These are phyloP conservation scores for Orbilia oligospora DNA, from an alignment of 2,329 filamentous ascomycete species.

Conservation along the genomic window DNA sequence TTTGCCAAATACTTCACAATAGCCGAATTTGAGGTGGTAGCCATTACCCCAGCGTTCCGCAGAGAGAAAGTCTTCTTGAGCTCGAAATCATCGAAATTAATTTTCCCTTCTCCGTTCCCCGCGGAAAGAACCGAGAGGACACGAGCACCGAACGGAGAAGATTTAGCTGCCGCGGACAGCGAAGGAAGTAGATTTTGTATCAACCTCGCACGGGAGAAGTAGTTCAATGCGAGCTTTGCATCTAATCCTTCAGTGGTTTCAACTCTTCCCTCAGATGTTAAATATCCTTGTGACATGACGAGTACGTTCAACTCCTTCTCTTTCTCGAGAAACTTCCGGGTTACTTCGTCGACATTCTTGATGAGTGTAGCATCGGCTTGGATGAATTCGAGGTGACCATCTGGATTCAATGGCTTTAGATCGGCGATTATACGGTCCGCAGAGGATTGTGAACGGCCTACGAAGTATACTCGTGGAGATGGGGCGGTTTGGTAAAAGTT, in stretches of 20 bases:
- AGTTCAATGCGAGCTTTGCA: conserved; percentile 69
- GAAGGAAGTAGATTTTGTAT: conserved; percentile 67
- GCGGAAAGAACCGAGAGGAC: conserved; percentile 68
- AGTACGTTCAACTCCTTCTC: conserved; percentile 70
- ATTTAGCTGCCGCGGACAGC: conserved; percentile 62
- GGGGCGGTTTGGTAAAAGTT: conserved; percentile 68
- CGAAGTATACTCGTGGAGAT: conserved; percentile 70
- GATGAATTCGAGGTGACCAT: conserved; percentile 70
- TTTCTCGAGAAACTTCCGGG: conserved; percentile 68
- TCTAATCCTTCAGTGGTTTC: conserved; percentile 70
- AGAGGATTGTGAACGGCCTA: conserved; percentile 69
- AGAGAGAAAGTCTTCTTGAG: conserved; percentile 66
- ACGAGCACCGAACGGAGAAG: conserved; percentile 65
- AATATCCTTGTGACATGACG: conserved; percentile 69
- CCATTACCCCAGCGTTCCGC: conserved; percentile 66
- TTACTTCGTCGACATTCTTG: conserved; percentile 71
- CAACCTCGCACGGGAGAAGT: conserved; percentile 69
- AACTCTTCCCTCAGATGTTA: conserved; percentile 66
- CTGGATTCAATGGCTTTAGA: conserved; percentile 68
- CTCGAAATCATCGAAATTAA: conserved; percentile 68
- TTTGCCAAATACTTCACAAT: conserved; percentile 66
- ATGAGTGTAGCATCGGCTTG: conserved; percentile 71
- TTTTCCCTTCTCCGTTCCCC: conserved; percentile 65
- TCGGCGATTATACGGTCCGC: conserved; percentile 68
- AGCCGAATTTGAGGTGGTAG: conserved; percentile 67